Evolutionary conservation across 164 flowering plant species (phyloP).

Genomic region (Sedum album): DNA sequence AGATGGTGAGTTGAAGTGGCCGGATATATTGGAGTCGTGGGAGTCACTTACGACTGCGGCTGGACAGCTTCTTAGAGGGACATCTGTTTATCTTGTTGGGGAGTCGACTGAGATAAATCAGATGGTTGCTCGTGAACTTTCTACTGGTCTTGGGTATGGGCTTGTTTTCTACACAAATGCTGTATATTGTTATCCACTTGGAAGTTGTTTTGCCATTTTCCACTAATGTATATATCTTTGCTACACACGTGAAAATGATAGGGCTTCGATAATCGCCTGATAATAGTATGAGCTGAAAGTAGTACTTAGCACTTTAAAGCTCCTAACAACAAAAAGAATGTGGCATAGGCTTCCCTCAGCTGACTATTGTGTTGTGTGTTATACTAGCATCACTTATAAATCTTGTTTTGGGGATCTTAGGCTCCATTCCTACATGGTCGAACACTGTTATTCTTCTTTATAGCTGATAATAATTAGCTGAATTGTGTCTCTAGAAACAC

Average conservation of each 20-base stretch:
- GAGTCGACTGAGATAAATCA: conserved; percentile 81
- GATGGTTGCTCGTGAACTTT: conserved; percentile 75
- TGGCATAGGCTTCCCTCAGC: neutral
- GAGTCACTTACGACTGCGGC: conserved; percentile 69
- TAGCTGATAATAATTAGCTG: neutral
- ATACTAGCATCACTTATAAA: neutral
- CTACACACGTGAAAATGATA: too few relatives aligned
- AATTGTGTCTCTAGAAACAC: neutral
- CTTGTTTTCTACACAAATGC: neutral
- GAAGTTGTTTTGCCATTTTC: neutral
- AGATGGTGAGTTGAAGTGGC: conserved; percentile 85
- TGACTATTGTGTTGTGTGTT: neutral
- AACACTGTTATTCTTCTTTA: neutral
- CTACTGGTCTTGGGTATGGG: conserved; percentile 81
- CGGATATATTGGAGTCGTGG: conserved; percentile 89
- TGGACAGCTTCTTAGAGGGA: conserved; percentile 64
- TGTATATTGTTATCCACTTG: neutral
- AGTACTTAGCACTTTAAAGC: neutral
- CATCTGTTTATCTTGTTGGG: conserved; percentile 80
- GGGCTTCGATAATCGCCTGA: too few relatives aligned
- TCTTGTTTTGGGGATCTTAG: neutral
- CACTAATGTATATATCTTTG: neutral
- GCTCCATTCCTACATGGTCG: neutral
- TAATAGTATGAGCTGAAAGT: too few relatives aligned
- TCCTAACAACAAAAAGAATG: neutral